Evolutionary conservation across 352 stramenopile genomes (phyloP), one percentile per base, ranked within the genome.

Genomic region (Phytophthora ohioensis): DNA sequence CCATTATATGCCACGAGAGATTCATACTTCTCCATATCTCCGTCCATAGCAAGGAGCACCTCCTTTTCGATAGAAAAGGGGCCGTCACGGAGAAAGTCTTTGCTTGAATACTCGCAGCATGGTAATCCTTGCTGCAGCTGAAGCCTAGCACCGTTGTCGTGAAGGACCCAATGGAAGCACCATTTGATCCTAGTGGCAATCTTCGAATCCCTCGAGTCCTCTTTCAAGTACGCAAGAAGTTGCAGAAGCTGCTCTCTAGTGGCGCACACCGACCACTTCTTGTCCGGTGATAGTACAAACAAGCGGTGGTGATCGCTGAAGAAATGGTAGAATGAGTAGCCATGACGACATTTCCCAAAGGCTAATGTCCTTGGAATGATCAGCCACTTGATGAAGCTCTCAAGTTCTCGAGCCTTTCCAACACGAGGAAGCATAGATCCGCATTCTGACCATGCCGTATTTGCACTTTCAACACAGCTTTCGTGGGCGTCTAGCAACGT

Each of bases 281-380:
- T 75, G 1, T 80, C 71, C 4, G 75, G 42, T 15, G 83, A 88
- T 49, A 80, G 54, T 15, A 89, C 55, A 38, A 87, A 96, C 10
- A 96, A 58, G 17, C 76, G 75, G 3, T 78, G 56, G 5, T 69
- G 66, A 65, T 93, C 87, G 39, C 84, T 79, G 38, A 75, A 84
- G 49, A 94, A 94, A 4, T 79, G 82, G 47, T 91, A 92, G 53
- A 90, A 94, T 4, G 57, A 59, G 43, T 84, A 91, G 2, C 71
- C 77, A 11, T 75, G 51, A 1, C 77, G 79, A 56, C 81, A 93
- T 13, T 81, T 88, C 2, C 87, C 87, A 35, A 92, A 73, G 10
- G 78, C 64, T 15, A 88, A 43, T 10, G 80, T 92, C 58, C 89
- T 75, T 27, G 89, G 89, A 30, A 93, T 79, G 36, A 93, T 68